Base-by-base conservation (phyloP, 768 basidiomycete genomes). In the Boletales sp. region DNA sequence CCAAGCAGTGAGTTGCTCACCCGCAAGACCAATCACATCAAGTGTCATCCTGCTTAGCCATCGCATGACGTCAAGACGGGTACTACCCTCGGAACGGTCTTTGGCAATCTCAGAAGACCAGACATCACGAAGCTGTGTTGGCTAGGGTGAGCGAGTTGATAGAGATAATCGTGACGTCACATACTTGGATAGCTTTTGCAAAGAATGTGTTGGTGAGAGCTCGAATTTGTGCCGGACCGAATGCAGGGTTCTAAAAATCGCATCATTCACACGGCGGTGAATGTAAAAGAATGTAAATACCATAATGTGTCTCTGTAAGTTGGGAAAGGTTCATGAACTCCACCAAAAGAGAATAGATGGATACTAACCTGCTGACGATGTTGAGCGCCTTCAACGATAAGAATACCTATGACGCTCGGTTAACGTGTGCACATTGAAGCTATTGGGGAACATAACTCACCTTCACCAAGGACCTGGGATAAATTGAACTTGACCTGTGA, bases 161-260 rank as follows among this genome's bases (percentile, higher is more conserved):
- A 4, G 36, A n/a, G 8, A 37, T 37, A 13, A 37, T 37, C 36
- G 8, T 3, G 40, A 10, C 17, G 36, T 34, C 3, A 15, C 54
- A 30, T 57, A 80, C 83, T 62, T 78, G 66, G 0, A 75, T 55
- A 0, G 83, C 68, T 60, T 84, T 85, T 9, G 76, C 74, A 2
- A 79, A 51, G 49, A 85, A 84, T n/a, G 82, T 77, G 14, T 72
- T 72, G 0, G 80, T 81, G 14, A 84, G 59, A 42, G 77, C 77
- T 4, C 82, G 71, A 36, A 85, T 0, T 34, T 34, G 33, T 34
- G 9, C 33, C 14, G 33, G 33, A 11, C 33, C 82, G 71, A 37
- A 85, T 0, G 83, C 82, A 17, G 83, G 83, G 54, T 84, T 85
- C 83, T 73, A 17, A 21, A 37, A 14, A 35, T 19, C 11, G 10